phyloP scores from a whole-genome alignment of 176 grass and related monocot species.

The Coix lacrymajobi region DNA sequence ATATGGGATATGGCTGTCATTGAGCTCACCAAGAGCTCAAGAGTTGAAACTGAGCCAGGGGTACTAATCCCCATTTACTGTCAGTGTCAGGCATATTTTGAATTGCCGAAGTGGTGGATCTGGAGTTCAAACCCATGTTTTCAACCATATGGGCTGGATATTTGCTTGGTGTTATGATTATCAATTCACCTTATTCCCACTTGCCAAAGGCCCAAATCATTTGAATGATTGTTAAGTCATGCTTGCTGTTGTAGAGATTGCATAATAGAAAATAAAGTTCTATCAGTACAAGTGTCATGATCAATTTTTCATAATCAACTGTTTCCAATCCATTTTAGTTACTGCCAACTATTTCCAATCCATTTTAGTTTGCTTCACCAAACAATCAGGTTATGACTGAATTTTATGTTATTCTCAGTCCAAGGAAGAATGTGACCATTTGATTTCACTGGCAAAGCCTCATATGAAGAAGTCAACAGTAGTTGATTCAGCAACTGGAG shows the following conservation, averaged over 20 bases:
- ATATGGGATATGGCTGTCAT: background rate
- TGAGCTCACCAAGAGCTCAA: background rate
- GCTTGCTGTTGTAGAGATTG: background rate
- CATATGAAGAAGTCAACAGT: conserved; percentile 91
- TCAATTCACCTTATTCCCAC: background rate
- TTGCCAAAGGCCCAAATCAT: background rate
- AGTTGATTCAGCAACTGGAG: conserved; percentile 75
- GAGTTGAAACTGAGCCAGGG: background rate
- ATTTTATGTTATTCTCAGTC: conserved; percentile 51
- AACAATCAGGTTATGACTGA: background rate
- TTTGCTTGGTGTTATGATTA: background rate
- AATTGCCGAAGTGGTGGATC: background rate
- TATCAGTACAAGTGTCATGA: background rate
- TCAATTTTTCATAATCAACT: background rate
- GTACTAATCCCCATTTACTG: background rate
- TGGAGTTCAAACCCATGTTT: background rate
- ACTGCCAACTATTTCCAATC: background rate
- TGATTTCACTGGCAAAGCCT: conserved; percentile 80
- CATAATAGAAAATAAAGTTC: conserved; percentile 5
- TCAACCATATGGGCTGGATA: background rate
- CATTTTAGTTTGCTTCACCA: background rate
- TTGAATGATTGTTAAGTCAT: background rate
- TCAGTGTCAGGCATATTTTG: background rate
- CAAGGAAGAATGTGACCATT: conserved; percentile 91
- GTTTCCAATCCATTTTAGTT: conserved; percentile 10